A percentile compares a stretch with the other conserved stretches of the same genome.
phyloP scores from a whole-genome alignment of 148 eudicot species.

The Gaultheria prostrata region DNA sequence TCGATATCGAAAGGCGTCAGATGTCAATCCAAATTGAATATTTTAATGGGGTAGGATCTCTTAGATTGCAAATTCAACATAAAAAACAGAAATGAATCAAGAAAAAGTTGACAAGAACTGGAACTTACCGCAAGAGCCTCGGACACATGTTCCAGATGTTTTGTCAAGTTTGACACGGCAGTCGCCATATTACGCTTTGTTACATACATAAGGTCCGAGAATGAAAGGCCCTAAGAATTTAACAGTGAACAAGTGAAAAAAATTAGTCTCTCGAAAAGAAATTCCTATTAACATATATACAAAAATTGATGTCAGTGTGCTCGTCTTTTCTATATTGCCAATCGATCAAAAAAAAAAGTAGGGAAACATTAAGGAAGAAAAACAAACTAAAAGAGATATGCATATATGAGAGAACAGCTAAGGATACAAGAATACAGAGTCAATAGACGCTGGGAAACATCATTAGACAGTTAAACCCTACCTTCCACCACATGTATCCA shows the following conservation, averaged over 20 bases:
- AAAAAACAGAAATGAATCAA: not conserved
- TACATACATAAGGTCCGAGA: conserved; percentile 92
- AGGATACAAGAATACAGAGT: not conserved
- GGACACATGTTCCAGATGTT: conserved; percentile 68
- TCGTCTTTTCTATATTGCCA: not conserved
- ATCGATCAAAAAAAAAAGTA: too few species aligned
- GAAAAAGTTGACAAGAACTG: conserved; percentile 33
- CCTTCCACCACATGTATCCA: conserved; percentile 99
- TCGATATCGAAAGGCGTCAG: not conserved
- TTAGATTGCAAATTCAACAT: not conserved
- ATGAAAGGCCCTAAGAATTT: conserved; percentile 38
- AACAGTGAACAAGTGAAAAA: not conserved
- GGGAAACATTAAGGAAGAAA: not conserved
- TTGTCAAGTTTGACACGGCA: conserved; percentile 81
- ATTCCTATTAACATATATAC: too few species aligned
- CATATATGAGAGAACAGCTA: not conserved
- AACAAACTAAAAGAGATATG: not conserved
- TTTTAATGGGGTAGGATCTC: not conserved
- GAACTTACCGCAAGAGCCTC: conserved; percentile 71
- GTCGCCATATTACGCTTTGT: conserved; percentile 75
- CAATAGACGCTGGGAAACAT: not conserved
- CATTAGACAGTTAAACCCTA: conserved; percentile 20
- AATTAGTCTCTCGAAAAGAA: conserved; percentile 1
- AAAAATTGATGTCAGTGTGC: not conserved
- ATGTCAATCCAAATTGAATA: not conserved